A percentile compares a stretch with the other conserved stretches of the same genome.
Evolutionary conservation across 805 yeast genomes (phyloP).

Genomic region (Kuraishia ogatae): DNA sequence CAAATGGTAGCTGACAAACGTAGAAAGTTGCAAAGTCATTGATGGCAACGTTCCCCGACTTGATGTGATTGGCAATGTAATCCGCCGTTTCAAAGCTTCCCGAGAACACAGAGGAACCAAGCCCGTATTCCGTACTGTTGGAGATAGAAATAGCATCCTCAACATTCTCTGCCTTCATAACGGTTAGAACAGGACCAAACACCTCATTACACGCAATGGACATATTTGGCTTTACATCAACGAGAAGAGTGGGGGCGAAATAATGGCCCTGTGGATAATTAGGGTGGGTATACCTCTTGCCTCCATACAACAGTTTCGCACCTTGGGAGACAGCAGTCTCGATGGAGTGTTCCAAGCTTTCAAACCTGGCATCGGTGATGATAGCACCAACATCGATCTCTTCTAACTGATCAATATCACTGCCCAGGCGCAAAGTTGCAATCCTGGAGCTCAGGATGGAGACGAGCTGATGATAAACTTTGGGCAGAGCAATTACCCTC

Average conservation of each 20-base stretch:
- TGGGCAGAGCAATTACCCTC: constrained; percentile 75
- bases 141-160: constrained; percentile 71
- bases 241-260: constrained; percentile 82
- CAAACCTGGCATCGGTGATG: constrained; percentile 73
- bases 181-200: constrained; percentile 83
- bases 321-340: constrained; percentile 70
- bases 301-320: constrained; percentile 79
- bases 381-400: constrained; percentile 96
- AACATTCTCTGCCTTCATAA: constrained; percentile 62
- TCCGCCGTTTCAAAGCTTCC: constrained; percentile 46
- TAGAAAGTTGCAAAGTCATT: constrained; percentile 97
- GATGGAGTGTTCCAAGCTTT: constrained; percentile 54
- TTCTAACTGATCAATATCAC: constrained; percentile 85
- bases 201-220: constrained; percentile 82
- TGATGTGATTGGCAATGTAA: constrained; percentile 51
- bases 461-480: constrained; percentile 56
- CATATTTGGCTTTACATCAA: constrained; percentile 74
- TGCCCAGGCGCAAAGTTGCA: constrained; percentile 63
- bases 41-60: constrained; percentile 90
- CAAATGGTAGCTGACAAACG: constrained; percentile 94
- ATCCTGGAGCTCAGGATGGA: constrained; percentile 50
- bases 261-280: constrained; percentile 94
- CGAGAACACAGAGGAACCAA: constrained; percentile 90
- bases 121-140: constrained; percentile 79
- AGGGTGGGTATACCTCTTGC: constrained; percentile 74